Base-by-base conservation (phyloP, 148 eudicot species). In the Chenopodium berlandieri region DNA sequence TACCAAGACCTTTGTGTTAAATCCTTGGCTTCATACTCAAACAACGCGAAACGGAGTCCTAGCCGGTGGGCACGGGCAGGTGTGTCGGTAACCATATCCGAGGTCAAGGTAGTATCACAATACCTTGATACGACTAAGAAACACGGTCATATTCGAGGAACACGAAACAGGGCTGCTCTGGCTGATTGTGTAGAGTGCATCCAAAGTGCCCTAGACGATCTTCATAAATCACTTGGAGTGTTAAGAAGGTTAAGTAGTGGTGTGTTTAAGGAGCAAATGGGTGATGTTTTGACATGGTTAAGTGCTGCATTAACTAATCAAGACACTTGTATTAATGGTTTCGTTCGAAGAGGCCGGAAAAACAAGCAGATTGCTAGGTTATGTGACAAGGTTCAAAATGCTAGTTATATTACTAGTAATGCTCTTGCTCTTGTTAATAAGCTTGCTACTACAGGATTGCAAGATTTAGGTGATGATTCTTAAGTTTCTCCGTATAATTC, bases 301-400 rank as follows among this genome's bases (percentile, higher is more conserved):
- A 92, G 93, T 65, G 89, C 93, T 65, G 91, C 94, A 2, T 83
- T 94, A 68, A 92, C 91, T 2, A 89, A 92, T 66, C 89, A 88
- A 74, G 92, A 87, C 30, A 94, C 98, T 70, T 94, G 98, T 50
- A 69, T 90, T 81, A 92, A 90, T 78, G 98, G 98, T 7, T 90
- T 94, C 73, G 82, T 46, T 52, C 83, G 81, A 31, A 17, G 73
- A 32, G 32, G 70, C 31, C 13, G 12, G 70, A 66, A 66, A 25
- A 70, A 70, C 37, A 80, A 77, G 48, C 56, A 73, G 9, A 78
- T 90, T 73, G 32, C 13, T 54, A 23, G 46, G 77, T 5, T 94
- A 9, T 54, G 79, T 63, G 52, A 78, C 14, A 87, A 77, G 79
- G 92, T 94, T 64, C 48, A 79, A 10, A 75, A 84, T 70, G 86